Evolutionary conservation across 768 basidiomycete species (phyloP), one percentile per base, ranked within the genome.

Genomic region (Mycena vitilis): DNA sequence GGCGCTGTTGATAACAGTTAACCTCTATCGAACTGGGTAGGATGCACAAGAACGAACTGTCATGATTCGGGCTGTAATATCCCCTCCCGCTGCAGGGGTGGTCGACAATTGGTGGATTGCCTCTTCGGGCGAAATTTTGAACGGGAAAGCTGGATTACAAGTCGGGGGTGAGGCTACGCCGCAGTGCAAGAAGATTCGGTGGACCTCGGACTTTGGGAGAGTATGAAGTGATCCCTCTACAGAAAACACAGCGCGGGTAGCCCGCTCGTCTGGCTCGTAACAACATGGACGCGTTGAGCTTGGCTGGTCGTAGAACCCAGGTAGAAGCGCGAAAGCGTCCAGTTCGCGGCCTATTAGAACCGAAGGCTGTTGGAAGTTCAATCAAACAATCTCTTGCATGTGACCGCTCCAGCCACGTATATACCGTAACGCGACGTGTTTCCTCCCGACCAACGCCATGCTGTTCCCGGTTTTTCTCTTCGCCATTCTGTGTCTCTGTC

Each of bases 401-500:
- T 54, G 53, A 54, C n/a, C 53, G 53, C 34, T 20, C 40, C 40
- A 18, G 18, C 16, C 16, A 15, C n/a, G 18, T 18, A 47, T 47
- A 8, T 47, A 20, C 16, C 18, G 4, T 11, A 6, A 34, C 53
- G 34, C 38, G 54, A 54, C 53, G 53, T 54, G 53, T 54, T 38
- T 40, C 18, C 38, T 37, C 54, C 37, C 54, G 54, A 56, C 54
- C 54, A 18, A 20, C 54, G 12, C 38, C 54, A 56, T 86, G 80
- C 75, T 82, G 2, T 30, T 30, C 63, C 71, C 78, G 40, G 71
- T 71, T 52, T 78, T 76, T 68, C 70, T 84, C 58, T 66, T 85
- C 63, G 60, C 82, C 11, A 70, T 86, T 61, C 69, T 86, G 10
- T 69, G 81, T 22, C 49, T 76, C 16, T 61, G 85, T 38, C 76